Evolutionary conservation across 257 asterid genomes (phyloP).

Genomic region (Solanum appendiculatum): DNA sequence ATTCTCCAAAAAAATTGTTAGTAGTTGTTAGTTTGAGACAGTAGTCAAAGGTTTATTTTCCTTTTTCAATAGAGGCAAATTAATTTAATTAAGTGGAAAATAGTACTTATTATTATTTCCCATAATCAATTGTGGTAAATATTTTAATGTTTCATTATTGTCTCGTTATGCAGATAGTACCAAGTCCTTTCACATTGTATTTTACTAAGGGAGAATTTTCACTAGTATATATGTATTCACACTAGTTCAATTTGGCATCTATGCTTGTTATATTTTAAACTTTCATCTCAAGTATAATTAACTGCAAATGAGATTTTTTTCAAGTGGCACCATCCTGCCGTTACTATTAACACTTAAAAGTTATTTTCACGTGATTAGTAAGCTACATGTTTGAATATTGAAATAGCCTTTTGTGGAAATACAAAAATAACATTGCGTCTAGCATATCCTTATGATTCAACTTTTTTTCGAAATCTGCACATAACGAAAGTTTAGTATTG

Average conservation of each 20-base stretch:
- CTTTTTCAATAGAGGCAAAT: neutral
- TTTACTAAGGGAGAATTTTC: neutral
- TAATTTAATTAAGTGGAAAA: neutral
- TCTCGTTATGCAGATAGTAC: neutral
- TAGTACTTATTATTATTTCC: neutral
- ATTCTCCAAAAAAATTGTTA: neutral
- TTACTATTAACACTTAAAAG: neutral
- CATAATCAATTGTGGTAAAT: neutral
- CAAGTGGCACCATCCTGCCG: neutral
- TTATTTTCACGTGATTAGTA: too few relatives aligned
- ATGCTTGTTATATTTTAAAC: neutral
- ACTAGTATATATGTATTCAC: neutral
- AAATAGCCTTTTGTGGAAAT: too few relatives aligned
- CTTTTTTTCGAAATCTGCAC: fast-evolving
- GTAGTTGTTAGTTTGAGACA: neutral
- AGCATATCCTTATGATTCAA: neutral
- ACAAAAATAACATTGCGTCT: neutral
- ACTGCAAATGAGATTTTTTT: neutral
- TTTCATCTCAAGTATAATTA: neutral
- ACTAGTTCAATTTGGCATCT: neutral
- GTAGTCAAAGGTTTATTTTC: neutral
- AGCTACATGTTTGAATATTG: too few relatives aligned
- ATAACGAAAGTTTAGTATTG: neutral
- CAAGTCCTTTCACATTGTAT: neutral
- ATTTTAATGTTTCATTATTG: neutral